Percentiles rank a stretch among this genome's conserved stretches.
phyloP scores from a whole-genome alignment of 805 yeast species.

The Nakazawaea ishiwadae region DNA sequence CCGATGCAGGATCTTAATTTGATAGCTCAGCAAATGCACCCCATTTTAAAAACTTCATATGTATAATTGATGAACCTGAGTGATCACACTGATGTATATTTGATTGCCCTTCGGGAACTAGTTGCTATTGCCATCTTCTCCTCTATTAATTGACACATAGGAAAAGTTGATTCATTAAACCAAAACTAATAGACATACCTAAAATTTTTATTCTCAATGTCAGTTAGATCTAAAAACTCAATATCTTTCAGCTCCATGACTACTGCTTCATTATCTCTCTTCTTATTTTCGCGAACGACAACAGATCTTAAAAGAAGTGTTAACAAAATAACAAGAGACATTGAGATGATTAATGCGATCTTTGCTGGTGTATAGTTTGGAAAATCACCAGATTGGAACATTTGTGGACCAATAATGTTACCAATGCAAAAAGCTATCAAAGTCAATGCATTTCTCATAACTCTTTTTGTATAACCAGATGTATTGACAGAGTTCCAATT shows the following conservation, averaged over 20 bases:
- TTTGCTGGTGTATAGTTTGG: conserved; percentile 56
- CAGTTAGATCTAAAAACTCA: conserved; percentile 1
- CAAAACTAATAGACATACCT: background rate
- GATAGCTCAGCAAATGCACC: too few species aligned
- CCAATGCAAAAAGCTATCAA: conserved; percentile 55
- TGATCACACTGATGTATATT: too few species aligned
- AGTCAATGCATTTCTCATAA: conserved; percentile 47
- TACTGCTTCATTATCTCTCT: background rate
- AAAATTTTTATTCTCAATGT: background rate
- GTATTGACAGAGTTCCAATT: conserved; percentile 62
- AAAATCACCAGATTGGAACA: conserved; percentile 44
- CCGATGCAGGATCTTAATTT: too few species aligned
- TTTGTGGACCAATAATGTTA: conserved; percentile 58
- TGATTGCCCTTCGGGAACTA: too few species aligned
- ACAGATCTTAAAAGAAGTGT: conserved; percentile 33
- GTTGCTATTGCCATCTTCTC: too few species aligned
- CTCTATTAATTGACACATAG: too few species aligned
- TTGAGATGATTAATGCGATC: conserved; percentile 45
- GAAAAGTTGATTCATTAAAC: too few species aligned
- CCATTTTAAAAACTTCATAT: too few species aligned
- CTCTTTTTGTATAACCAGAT: conserved; percentile 56
- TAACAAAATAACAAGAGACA: conserved; percentile 39
- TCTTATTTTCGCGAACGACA: background rate
- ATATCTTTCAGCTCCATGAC: background rate
- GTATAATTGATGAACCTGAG: too few species aligned